phyloP scores from a whole-genome alignment of 2,329 filamentous ascomycete species.

The Periconia sp. region DNA sequence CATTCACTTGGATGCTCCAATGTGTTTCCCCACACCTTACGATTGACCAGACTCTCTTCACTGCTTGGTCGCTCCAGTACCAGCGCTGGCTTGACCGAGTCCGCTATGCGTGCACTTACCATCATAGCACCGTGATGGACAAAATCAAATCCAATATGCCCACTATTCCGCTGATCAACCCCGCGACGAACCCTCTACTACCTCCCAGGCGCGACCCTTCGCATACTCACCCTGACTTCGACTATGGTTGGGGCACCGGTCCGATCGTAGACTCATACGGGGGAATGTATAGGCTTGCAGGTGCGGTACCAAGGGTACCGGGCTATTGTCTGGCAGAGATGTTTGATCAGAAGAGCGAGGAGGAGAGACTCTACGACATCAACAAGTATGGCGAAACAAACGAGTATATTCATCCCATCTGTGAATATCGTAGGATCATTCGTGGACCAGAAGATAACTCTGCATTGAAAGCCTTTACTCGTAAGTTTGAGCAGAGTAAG shows the following conservation, averaged over 20 bases:
- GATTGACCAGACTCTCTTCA: conserved; percentile 52
- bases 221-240: conserved; percentile 43
- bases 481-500: conserved; percentile 18
- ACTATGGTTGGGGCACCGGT: conserved; percentile 56
- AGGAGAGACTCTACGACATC: conserved; percentile 44
- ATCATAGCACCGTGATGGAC: conserved; percentile 26
- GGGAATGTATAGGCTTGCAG: conserved; percentile 51
- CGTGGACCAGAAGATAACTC: conserved; percentile 30
- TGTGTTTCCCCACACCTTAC: conserved; percentile 56
- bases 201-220: conserved; percentile 32
- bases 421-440: conserved; percentile 32
- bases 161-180: conserved; percentile 28
- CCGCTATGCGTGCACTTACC: conserved; percentile 38
- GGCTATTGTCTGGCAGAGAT: conserved; percentile 50
- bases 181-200: conserved; percentile 20
- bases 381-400: conserved; percentile 51
- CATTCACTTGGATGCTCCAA: conserved; percentile 63
- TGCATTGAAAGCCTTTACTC: conserved; percentile 29
- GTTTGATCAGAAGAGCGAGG: conserved; percentile 36
- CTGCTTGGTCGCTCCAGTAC: conserved; percentile 48
- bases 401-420: conserved; percentile 58
- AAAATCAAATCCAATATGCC: conserved; percentile 22
- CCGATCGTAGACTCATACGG: conserved; percentile 49
- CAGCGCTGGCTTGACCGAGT: conserved; percentile 41
- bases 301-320: conserved; percentile 50